Evolutionary conservation across 352 stramenopile genomes (phyloP), one percentile per base, ranked within the genome.

Genomic region (Phytopythium delawarense): DNA sequence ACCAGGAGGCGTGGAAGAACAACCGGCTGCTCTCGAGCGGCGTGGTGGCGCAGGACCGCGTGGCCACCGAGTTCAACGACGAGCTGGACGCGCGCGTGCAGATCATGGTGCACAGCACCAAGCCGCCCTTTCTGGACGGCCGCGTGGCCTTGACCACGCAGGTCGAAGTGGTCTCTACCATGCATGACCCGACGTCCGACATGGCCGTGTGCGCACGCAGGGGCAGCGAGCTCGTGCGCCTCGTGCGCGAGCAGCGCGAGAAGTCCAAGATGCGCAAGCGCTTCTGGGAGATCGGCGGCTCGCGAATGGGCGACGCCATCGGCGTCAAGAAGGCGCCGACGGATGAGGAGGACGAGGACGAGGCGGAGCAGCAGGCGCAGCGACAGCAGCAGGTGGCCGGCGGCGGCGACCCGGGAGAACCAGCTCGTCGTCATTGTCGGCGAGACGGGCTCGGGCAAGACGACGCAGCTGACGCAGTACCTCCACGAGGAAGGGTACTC

Each of bases 281-380:
- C 23, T 99, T 99, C 76, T 99, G 97, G 98, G 97, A 99, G 67
- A 65, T 99, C 9, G 97, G 97, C 8, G 97, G 97, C 4, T 98
- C 89, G 28, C 86, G 93, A 35, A 99, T 99, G 96, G 97, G 97
- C 23, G 78, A 99, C 53, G 92, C 91, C 0, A 98, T 99, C 53
- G 96, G 97, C 15, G 76, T 99, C 0, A 87, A 94, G 58, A 75
- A 72, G 4, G 71, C 75, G 7, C 75, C 77, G 8, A 70, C 76
- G n/a, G 75, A 79, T 28, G 79, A 84, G 56, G 76, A 84, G 44
- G 74, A 91, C 21, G 77, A 85, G 20, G 79, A 89, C 30, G 74
- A 87, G 40, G 72, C 70, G 34, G 61, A 65, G 18, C 66, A 70
- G 20, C 57, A 75, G n/a, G 48, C 71, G 32, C 57, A 78, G 20